phyloP scores from a whole-genome alignment of 371 early-diverging fungal genomes.

The Mortierella sp. region DNA sequence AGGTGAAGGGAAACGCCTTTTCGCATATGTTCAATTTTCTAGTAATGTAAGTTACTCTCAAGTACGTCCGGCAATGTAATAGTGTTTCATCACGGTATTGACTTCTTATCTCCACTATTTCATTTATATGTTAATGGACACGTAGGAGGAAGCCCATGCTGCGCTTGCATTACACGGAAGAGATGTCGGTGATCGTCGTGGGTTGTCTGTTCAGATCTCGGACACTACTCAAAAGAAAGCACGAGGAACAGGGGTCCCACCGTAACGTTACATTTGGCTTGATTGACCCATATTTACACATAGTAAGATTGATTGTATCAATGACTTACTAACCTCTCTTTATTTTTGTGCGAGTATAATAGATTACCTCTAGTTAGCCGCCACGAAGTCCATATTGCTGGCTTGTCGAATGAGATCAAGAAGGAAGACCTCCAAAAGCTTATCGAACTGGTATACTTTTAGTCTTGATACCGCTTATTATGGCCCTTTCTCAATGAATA shows the following conservation, averaged over 20 bases:
- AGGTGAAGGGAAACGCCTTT: conserved; percentile 7
- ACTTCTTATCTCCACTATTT: too few relatives aligned
- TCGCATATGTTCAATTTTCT: conserved; percentile 40
- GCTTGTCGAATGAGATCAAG: conserved; percentile 32
- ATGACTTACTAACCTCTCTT: not conserved
- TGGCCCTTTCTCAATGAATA: not conserved
- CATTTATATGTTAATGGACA: not conserved
- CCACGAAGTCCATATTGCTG: conserved; percentile 30
- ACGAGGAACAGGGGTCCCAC: conserved; percentile 21
- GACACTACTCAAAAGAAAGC: conserved; percentile 24
- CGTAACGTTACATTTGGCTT: conserved; percentile 17
- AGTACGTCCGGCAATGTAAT: not conserved
- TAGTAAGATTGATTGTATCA: not conserved
- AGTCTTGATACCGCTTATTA: not conserved
- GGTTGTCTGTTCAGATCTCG: conserved; percentile 46
- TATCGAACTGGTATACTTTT: conserved; percentile 24
- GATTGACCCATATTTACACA: not conserved
- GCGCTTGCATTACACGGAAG: conserved; percentile 41
- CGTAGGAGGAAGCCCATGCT: conserved; percentile 46
- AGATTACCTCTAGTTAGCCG: conserved; percentile 41
- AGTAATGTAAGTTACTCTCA: conserved; percentile 24
- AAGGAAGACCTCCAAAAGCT: conserved; percentile 41
- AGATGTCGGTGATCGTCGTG: conserved; percentile 41
- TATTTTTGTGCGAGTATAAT: not conserved
- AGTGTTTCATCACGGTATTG: too few relatives aligned